Evolutionary conservation across 345 rosid species (phyloP), one percentile per base, ranked within the genome.

Genomic region (Cardamine occulta): DNA sequence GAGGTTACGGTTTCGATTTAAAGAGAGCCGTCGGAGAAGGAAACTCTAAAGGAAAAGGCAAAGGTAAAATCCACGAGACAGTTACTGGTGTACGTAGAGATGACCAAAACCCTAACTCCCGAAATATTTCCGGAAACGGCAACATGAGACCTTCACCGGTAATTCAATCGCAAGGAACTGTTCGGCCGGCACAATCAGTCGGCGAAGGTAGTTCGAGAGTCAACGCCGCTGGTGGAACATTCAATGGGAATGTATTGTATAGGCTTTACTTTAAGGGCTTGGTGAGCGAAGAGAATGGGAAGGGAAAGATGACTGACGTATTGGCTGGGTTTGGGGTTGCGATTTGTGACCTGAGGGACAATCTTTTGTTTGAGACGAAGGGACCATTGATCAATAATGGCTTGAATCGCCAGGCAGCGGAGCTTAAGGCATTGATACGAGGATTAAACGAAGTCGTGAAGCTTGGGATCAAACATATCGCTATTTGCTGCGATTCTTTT

Each of bases 281-380:
- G 79, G 80, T 84, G n/a, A 79, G 82, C 17, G 88, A 81, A 24
- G 87, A 80, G 53, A 39, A 0, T 52, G 70, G 82, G 13, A 35
- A 66, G 26, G 84, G 80, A 4, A 63, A 39, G 32, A 56, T 24
- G 54, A 75, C 39, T 26, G 79, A 67, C 7, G 18, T 23, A 32
- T 66, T 82, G 68, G 82, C 80, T 12, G 89, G 87, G 14, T 79
- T 82, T 55, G 93, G 89, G 4, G 80, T 85, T 13, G 89, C 86
- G 21, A 80, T 88, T 19, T 84, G 85, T 40, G 91, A 85, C 52
- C 77, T 59, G 6, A 44, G 32, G 29, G 84, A 79, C 63, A 80
- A 72, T 75, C 60, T 85, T 73, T 73, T 87, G 49, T 80, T 83
- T 15, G 86, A 84, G 49, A 17, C 80, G 53, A 76, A 76, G 35